Base-by-base conservation (phyloP, 805 yeast genomes). In the Suhomyces sp. region DNA sequence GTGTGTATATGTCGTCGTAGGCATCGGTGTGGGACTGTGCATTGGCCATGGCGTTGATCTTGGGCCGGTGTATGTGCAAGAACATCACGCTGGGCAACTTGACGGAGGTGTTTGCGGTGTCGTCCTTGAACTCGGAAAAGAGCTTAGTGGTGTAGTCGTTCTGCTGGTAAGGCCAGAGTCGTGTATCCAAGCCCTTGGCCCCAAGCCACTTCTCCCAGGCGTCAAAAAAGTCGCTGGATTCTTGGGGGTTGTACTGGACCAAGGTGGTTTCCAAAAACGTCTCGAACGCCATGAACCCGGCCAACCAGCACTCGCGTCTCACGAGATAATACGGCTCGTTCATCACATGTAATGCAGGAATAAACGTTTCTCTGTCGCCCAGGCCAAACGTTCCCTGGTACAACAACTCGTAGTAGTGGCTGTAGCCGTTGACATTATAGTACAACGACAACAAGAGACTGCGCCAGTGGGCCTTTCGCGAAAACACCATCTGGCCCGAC, bases 331-430 rank as follows among this genome's bases (percentile, higher is more conserved):
- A 73, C 1, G 76, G 74, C 29, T 68, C 61, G 5, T 58, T 59
- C 35, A 73, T 59, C 55, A 67, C 69, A 54, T 72, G 77, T 13
- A 76, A 75, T 1, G 77, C 77, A 0, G 78, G 74, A 13, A 73
- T 61, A 50, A 73, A 72, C 10, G 77, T 73, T 52, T 73, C 78
- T 54, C 72, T 72, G 53, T 73, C 78, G 24, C 78, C 78, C 58
- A 70, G 74, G 3, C 77, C 78, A 2, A 74, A 76, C 0, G 74
- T 73, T 6, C 78, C 78, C 57, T 73, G 78, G 54, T 66, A 66
- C 24, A 73, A 60, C 49, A 73, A 63, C 9, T 77, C 70, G 55
- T 73, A 73, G 60, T 62, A 73, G 54, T 63, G 69, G 40, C 65
- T 63, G 15, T 73, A 73, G 0, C 78, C 77, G 49, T 60, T 69